Evolutionary conservation across 1,284 basidiomycete species (phyloP).

Genomic region (Rhizoctonia solani): DNA sequence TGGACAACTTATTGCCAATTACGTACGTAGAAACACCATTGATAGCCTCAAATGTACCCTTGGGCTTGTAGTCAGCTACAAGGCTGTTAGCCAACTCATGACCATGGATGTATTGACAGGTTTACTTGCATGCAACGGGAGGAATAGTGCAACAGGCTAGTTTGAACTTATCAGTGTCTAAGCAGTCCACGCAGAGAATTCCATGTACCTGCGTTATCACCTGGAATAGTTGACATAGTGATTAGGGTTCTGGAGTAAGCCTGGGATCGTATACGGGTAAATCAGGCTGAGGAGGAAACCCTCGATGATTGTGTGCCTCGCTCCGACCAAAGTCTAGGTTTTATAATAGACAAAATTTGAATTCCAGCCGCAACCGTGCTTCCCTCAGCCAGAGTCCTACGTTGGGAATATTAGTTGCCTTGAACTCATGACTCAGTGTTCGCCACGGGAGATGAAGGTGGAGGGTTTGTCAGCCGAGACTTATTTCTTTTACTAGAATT

Average conservation of each 20-base stretch:
- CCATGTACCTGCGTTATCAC: constrained; percentile 16
- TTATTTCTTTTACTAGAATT: no score
- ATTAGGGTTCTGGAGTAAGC: neutral
- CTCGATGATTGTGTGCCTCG: no score
- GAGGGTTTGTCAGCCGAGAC: no score
- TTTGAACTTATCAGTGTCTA: neutral
- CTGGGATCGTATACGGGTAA: no score
- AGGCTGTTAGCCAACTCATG: neutral
- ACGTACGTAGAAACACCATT: constrained; percentile 14
- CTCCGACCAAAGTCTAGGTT: no score
- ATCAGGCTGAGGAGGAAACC: no score
- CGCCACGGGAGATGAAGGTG: no score
- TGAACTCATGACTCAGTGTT: no score
- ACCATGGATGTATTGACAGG: neutral
- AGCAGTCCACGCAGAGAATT: neutral
- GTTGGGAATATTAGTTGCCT: no score
- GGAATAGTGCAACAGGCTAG: constrained; percentile 25
- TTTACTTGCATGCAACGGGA: constrained; percentile 5
- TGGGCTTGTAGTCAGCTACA: constrained; percentile 9
- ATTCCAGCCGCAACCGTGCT: no score
- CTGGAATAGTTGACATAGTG: constrained; percentile 15
- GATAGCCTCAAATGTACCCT: neutral
- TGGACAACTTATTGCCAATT: constrained; percentile 7
- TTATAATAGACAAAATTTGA: no score
- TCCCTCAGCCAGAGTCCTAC: no score